Percentiles rank a stretch among this genome's conserved stretches.
Evolutionary conservation across 345 rosid species (phyloP).

Genomic region (Corchorus capsularis): DNA sequence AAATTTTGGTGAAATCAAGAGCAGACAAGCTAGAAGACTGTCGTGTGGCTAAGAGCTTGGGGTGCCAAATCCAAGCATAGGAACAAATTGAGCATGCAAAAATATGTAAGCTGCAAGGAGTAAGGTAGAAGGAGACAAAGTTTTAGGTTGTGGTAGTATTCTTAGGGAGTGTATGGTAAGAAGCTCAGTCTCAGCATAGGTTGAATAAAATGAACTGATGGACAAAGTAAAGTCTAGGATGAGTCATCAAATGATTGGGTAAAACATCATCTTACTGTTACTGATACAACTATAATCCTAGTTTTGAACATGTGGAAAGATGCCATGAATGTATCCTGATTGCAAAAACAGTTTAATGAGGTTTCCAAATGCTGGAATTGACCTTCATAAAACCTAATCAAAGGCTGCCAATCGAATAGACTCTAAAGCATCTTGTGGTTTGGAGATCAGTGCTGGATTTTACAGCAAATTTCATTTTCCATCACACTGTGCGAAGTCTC

Average conservation of each 20-base stretch:
- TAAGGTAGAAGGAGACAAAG: background rate
- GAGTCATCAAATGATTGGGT: constrained; percentile 3
- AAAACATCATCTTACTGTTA: background rate
- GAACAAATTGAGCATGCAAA: background rate
- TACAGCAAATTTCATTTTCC: background rate
- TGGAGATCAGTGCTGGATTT: background rate
- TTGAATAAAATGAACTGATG: background rate
- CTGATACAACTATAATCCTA: background rate
- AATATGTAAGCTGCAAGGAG: background rate
- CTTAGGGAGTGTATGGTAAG: background rate
- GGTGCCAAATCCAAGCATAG: background rate
- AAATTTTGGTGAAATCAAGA: background rate
- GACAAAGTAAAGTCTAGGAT: background rate
- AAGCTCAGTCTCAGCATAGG: background rate
- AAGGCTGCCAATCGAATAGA: background rate
- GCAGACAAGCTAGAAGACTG: background rate
- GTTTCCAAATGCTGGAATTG: background rate
- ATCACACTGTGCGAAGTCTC: background rate
- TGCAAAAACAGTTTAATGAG: background rate
- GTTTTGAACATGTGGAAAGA: background rate
- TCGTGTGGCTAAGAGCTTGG: background rate
- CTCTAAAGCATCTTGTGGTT: background rate
- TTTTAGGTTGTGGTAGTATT: background rate
- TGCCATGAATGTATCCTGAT: background rate
- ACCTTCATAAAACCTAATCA: constrained; percentile 6